Conservation (phyloP, 2,329 filamentous ascomycete genomes). For the Trichoderma harzianum region DNA sequence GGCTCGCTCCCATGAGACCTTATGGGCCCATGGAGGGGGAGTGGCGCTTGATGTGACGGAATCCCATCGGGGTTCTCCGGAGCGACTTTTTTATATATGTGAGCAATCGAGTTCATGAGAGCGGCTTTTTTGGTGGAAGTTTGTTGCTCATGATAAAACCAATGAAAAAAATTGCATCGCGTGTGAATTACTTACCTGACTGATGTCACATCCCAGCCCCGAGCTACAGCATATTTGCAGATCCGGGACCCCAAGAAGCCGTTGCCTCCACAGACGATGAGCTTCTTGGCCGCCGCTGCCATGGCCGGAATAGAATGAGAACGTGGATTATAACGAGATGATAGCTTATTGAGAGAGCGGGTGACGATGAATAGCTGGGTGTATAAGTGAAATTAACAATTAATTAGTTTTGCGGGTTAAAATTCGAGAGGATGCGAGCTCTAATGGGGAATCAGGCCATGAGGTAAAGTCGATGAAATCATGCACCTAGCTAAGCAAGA, state of each 20-base stretch:
- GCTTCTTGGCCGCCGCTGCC: conserved; percentile 58
- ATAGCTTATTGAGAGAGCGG: background rate
- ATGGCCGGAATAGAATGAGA: background rate
- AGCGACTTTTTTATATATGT: conserved; percentile 60
- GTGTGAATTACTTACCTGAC: conserved; percentile 62
- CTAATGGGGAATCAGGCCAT: background rate
- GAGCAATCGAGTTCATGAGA: background rate
- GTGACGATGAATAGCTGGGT: background rate
- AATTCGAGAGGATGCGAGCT: background rate
- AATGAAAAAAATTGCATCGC: background rate
- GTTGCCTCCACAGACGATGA: conserved; percentile 90
- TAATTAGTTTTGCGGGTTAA: background rate
- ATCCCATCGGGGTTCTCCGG: conserved; percentile 84
- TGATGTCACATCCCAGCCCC: conserved; percentile 89
- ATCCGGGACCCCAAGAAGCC: conserved; percentile 87
- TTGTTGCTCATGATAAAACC: background rate
- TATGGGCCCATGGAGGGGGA: conserved; percentile 75
- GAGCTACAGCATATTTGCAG: conserved; percentile 80
- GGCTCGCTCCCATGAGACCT: conserved; percentile 82
- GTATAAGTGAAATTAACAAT: background rate
- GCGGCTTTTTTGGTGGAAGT: background rate
- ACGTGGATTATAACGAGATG: background rate
- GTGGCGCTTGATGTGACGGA: conserved; percentile 66
- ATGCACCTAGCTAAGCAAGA: conserved; percentile 17
- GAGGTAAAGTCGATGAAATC: conserved; percentile 23